phyloP scores from a whole-genome alignment of 768 basidiomycete genomes.

The Mycena amicta region DNA sequence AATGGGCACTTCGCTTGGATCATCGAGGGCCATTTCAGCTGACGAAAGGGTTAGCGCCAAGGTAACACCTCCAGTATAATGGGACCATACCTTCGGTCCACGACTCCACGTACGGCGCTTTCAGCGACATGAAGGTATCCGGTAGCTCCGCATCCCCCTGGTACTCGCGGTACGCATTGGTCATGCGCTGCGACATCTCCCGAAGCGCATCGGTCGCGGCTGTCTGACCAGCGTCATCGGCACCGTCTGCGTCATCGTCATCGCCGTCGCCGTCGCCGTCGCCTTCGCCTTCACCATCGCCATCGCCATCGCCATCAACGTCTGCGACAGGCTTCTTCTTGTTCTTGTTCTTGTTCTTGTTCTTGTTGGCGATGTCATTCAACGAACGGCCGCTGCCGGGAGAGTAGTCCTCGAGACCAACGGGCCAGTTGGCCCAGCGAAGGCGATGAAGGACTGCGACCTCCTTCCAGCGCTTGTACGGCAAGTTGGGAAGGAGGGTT shows the following conservation, averaged over 20 bases:
- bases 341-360: no score
- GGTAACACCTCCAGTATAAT: no score
- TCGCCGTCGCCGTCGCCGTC: no score
- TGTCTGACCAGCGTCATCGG: not conserved
- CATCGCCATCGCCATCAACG: no score
- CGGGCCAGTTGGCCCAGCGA: not conserved
- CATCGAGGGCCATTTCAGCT: not conserved
- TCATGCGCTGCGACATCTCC: not conserved
- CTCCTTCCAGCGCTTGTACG: not conserved
- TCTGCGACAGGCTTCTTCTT: no score
- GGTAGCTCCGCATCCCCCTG: not conserved
- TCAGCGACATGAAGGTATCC: not conserved
- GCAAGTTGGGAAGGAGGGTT: not conserved
- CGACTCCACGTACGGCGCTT: not conserved
- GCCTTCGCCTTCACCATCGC: no score
- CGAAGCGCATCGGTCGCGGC: not conserved
- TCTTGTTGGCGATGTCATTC: not conserved
- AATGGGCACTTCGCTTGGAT: slow-evolving; percentile 9
- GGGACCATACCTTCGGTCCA: no score
- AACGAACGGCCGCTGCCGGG: not conserved
- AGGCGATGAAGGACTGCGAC: not conserved
- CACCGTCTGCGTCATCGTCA: no score
- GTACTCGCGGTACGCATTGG: not conserved
- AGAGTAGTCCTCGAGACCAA: not conserved
- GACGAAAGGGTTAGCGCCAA: no score